These are phyloP conservation scores for Plectosphaerella sp. DNA, from an alignment of 2,329 filamentous ascomycete genomes.

Conservation along the genomic window DNA sequence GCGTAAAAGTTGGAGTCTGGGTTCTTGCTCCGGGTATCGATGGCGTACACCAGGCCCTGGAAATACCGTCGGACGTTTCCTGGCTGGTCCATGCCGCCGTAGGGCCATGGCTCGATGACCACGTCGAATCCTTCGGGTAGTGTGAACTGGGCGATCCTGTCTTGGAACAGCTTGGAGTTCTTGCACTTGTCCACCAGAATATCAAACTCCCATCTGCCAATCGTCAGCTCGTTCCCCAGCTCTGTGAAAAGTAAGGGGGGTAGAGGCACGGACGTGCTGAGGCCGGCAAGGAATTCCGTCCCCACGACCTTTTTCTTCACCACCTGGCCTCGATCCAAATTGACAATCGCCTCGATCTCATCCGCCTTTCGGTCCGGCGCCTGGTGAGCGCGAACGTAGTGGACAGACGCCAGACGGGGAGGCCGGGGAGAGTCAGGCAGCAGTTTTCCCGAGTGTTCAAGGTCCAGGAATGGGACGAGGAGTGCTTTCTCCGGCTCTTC, in stretches of 20 bases:
- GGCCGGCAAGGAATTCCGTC: background rate
- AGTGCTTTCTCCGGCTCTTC: slow-evolving; percentile 33
- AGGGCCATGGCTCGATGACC: slow-evolving; percentile 51
- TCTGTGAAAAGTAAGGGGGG: background rate
- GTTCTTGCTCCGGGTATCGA: slow-evolving; percentile 19
- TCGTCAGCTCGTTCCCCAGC: no score
- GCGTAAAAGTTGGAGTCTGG: slow-evolving; percentile 62
- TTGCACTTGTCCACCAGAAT: slow-evolving; percentile 24
- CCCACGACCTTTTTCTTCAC: background rate
- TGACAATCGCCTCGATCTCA: background rate
- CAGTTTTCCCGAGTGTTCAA: slow-evolving; percentile 18
- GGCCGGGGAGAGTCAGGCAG: slow-evolving; percentile 3
- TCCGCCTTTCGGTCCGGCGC: background rate
- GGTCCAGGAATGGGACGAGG: slow-evolving; percentile 29
- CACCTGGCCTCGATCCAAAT: background rate
- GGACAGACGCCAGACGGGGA: slow-evolving; percentile 4
- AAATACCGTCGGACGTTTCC: slow-evolving; percentile 12
- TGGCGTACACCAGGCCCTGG: slow-evolving; percentile 25
- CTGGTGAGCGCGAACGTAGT: slow-evolving; percentile 1
- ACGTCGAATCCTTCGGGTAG: slow-evolving; percentile 25
- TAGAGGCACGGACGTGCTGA: background rate
- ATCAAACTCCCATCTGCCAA: slow-evolving; percentile 26
- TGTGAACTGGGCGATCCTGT: slow-evolving; percentile 20
- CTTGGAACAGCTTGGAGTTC: slow-evolving; percentile 23
- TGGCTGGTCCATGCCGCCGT: slow-evolving; percentile 18